These are phyloP conservation scores for Wickerhamomyces subpelliculosus DNA, from an alignment of 805 yeast species.

Conservation along the genomic window DNA sequence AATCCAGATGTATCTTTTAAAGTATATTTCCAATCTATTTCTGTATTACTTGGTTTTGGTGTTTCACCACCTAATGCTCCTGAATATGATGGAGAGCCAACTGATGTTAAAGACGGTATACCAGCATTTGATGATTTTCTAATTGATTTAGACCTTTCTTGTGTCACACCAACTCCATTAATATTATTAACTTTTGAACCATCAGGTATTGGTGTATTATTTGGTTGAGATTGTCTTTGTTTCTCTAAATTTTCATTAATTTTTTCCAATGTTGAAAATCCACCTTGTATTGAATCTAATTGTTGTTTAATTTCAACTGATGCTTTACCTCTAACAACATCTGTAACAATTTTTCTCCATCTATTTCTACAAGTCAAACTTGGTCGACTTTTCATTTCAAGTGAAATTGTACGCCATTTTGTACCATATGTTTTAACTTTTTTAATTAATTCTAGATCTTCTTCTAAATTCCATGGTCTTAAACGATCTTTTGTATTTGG, in stretches of 20 bases:
- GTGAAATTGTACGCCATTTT: conserved; percentile 79
- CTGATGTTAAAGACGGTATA: not conserved
- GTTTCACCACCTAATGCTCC: conserved; percentile 8
- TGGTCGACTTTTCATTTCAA: conserved; percentile 70
- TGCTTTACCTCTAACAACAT: conserved; percentile 64
- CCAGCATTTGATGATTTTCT: not conserved
- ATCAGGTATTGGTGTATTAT: not conserved
- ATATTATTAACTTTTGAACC: too few relatives aligned
- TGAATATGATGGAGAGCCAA: conserved; percentile 2
- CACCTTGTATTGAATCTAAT: conserved; percentile 44
- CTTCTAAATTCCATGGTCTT: conserved; percentile 72
- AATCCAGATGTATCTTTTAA: conserved; percentile 39
- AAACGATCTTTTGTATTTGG: conserved; percentile 73
- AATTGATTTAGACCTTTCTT: too few relatives aligned
- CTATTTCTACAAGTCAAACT: conserved; percentile 86
- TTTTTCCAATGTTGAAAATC: conserved; percentile 22
- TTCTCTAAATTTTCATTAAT: conserved; percentile 16
- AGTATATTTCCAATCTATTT: conserved; percentile 59
- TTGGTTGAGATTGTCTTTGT: conserved; percentile 4
- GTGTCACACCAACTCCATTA: too few relatives aligned
- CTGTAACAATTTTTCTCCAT: conserved; percentile 82
- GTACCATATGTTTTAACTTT: conserved; percentile 72
- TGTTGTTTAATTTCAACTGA: conserved; percentile 46
- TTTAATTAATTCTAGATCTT: conserved; percentile 63
- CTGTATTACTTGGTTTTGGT: conserved; percentile 22